These are phyloP conservation scores for Paecilomyces niveus DNA, from an alignment of 2,329 filamentous ascomycete genomes.

Conservation along the genomic window DNA sequence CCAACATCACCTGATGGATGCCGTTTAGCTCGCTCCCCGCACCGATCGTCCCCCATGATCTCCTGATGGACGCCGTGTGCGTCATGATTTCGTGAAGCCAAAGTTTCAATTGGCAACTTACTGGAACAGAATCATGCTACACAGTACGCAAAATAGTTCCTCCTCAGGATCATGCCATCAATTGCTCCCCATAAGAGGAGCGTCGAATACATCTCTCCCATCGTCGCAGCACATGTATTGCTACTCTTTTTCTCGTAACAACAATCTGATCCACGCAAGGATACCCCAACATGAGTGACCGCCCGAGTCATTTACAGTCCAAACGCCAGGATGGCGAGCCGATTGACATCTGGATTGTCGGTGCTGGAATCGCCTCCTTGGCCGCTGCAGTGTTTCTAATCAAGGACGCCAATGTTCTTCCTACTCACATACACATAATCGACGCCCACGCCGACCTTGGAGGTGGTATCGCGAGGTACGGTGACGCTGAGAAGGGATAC, in stretches of 20 bases:
- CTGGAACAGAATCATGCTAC: not conserved
- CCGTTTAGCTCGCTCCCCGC: not conserved
- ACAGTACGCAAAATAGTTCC: not conserved
- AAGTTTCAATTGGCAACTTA: not conserved
- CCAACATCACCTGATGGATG: not conserved
- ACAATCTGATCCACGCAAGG: not conserved
- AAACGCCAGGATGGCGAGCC: conserved; percentile 25
- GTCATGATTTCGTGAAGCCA: not conserved
- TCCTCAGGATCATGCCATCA: not conserved
- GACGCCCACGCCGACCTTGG: conserved; percentile 23
- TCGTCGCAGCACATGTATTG: not conserved
- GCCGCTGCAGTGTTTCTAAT: conserved; percentile 31
- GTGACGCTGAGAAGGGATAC: conserved; percentile 24
- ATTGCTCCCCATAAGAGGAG: not conserved
- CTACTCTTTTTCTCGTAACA: not conserved
- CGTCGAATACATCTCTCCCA: not conserved
- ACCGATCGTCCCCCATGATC: not conserved
- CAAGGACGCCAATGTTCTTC: conserved; percentile 25
- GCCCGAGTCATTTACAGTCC: not conserved
- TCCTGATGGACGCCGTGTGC: not conserved
- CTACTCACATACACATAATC: conserved; percentile 26
- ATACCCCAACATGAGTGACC: not conserved
- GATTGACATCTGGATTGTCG: conserved; percentile 23
- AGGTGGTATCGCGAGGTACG: conserved; percentile 23
- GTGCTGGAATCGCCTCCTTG: conserved; percentile 29